A percentile compares a stretch with the other conserved stretches of the same genome.
phyloP scores from a whole-genome alignment of 345 rosid genomes.

The Eucalyptus curtisii region DNA sequence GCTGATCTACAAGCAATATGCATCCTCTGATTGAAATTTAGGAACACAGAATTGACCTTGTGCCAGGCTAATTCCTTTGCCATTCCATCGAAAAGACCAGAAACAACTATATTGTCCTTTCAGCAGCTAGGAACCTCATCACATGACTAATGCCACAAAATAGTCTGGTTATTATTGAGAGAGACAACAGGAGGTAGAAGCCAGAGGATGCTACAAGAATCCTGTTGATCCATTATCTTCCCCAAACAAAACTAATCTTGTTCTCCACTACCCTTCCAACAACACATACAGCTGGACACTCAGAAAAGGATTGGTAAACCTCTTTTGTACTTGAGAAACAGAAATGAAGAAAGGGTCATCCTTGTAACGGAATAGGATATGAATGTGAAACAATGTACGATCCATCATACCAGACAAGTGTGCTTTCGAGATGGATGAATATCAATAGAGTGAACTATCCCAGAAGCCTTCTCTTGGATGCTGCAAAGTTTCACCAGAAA shows the following conservation, averaged over 20 bases:
- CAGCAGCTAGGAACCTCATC: background rate
- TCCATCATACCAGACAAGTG: slow-evolving; percentile 58
- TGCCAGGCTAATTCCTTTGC: background rate
- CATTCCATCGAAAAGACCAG: background rate
- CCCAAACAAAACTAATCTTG: background rate
- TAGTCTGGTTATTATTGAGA: background rate
- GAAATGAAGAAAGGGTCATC: background rate
- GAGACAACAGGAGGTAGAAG: background rate
- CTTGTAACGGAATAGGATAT: background rate
- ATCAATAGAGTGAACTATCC: slow-evolving; percentile 75
- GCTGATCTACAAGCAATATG: background rate
- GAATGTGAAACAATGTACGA: background rate
- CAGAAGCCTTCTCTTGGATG: slow-evolving; percentile 54
- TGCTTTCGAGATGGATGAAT: slow-evolving; percentile 90
- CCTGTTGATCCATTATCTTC: background rate
- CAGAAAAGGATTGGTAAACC: background rate
- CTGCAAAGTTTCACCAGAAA: slow-evolving; percentile 20
- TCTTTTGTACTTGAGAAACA: background rate
- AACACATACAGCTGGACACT: background rate
- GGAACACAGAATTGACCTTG: background rate
- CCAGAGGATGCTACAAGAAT: background rate
- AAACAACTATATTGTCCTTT: background rate
- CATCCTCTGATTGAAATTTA: background rate
- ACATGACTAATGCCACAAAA: background rate
- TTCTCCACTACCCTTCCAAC: background rate